Evolutionary conservation across 345 rosid genomes (phyloP).

Genomic region (Anacardium occidentale): DNA sequence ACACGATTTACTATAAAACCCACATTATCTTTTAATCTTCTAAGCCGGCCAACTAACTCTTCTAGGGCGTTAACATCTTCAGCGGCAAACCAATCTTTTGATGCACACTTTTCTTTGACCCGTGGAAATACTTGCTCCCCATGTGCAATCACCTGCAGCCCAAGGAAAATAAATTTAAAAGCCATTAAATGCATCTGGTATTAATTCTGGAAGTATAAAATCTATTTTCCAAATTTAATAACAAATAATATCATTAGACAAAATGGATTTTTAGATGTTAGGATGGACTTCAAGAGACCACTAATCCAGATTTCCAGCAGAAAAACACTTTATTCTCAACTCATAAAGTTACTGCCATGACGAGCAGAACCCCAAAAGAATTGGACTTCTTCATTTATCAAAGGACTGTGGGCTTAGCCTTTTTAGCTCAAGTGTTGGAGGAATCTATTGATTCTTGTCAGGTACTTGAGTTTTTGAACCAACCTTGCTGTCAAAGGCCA

Average conservation of each 20-base stretch:
- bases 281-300: not conserved
- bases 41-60: slow-evolving; percentile 73
- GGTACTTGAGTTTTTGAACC: slow-evolving; percentile 5
- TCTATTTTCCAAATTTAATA: not conserved
- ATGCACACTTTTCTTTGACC: slow-evolving; percentile 77
- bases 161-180: slow-evolving; percentile 8
- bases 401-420: not conserved
- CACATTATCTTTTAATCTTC: slow-evolving; percentile 87
- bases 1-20: slow-evolving; percentile 95
- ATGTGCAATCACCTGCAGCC: slow-evolving; percentile 78
- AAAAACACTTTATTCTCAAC: not conserved
- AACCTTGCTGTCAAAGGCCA: not conserved
- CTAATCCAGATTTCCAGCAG: not conserved
- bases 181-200: not conserved
- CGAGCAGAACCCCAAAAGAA: not conserved
- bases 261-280: not conserved
- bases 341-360: not conserved
- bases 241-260: not conserved
- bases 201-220: too few relatives aligned
- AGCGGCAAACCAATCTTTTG: slow-evolving; percentile 64
- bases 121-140: slow-evolving; percentile 97
- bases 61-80: slow-evolving; percentile 70
- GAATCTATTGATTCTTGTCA: not conserved
- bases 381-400: not conserved
- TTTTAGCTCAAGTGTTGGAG: not conserved